phyloP scores from a whole-genome alignment of 2,329 filamentous ascomycete species.

The Colletotrichum spinosum region DNA sequence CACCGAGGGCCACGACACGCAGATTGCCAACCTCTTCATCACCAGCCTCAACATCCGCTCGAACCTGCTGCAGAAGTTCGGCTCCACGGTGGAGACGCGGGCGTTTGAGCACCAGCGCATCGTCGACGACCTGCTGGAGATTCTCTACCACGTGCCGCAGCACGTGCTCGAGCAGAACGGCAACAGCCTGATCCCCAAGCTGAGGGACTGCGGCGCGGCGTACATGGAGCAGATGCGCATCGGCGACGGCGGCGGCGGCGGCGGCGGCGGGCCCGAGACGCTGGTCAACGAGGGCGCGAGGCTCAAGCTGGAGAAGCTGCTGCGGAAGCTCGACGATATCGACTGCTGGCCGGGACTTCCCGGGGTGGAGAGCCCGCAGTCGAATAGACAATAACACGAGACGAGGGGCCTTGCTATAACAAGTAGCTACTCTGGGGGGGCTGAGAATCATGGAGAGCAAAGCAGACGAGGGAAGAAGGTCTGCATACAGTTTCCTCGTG shows the following conservation, averaged over 20 bases:
- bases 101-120: constrained; percentile 45
- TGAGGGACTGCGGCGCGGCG: constrained; percentile 50
- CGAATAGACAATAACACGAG: constrained; percentile 10
- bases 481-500: too few species aligned
- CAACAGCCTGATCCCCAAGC: constrained; percentile 48
- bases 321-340: constrained; percentile 46
- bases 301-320: constrained; percentile 44
- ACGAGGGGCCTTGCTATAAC: too few species aligned
- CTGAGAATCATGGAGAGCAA: too few species aligned
- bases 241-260: constrained; percentile 9
- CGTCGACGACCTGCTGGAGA: constrained; percentile 50
- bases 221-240: constrained; percentile 44
- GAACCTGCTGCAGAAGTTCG: constrained; percentile 49
- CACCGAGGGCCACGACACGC: constrained; percentile 50
- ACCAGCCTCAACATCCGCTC: constrained; percentile 51
- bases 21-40: constrained; percentile 51
- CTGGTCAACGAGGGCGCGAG: constrained; percentile 32
- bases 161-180: constrained; percentile 49
- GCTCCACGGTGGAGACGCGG: constrained; percentile 29
- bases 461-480: too few species aligned
- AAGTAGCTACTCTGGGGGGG: too few species aligned
- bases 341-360: constrained; percentile 45
- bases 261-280: constrained; percentile 24
- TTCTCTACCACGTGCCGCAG: constrained; percentile 48
- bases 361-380: constrained; percentile 16